These are phyloP conservation scores for Fusarium sp. DNA, from an alignment of 2,329 filamentous ascomycete species.

Conservation along the genomic window DNA sequence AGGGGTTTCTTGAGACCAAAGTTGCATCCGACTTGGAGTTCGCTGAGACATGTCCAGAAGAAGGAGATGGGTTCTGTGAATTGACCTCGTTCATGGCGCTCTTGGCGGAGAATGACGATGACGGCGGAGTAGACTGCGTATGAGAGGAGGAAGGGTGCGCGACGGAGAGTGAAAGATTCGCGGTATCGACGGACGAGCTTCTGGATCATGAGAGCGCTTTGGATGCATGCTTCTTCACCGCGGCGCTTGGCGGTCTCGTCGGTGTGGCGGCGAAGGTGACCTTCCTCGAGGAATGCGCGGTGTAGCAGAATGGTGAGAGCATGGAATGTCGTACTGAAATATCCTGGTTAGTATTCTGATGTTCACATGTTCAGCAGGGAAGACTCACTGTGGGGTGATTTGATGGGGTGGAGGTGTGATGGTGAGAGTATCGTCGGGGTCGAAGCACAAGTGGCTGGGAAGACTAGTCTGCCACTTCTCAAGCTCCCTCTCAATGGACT, in stretches of 20 bases:
- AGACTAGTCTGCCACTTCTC: conserved; percentile 42
- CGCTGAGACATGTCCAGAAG: conserved; percentile 50
- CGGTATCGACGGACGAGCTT: conserved; percentile 50
- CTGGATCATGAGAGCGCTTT: conserved; percentile 50
- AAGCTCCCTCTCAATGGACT: conserved; percentile 40
- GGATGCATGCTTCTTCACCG: conserved; percentile 44
- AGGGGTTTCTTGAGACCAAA: conserved; percentile 51
- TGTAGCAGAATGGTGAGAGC: conserved; percentile 56
- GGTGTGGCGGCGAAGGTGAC: conserved; percentile 44
- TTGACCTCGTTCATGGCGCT: conserved; percentile 43
- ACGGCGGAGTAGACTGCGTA: conserved; percentile 53
- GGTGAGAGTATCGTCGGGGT: conserved; percentile 39
- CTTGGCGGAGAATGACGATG: conserved; percentile 46
- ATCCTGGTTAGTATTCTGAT: conserved; percentile 8
- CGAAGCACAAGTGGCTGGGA: conserved; percentile 41
- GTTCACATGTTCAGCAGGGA: background rate
- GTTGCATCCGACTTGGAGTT: conserved; percentile 49
- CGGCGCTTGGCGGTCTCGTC: conserved; percentile 39
- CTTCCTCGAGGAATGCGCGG: conserved; percentile 53
- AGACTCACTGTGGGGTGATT: conserved; percentile 45
- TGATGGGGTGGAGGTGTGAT: conserved; percentile 44
- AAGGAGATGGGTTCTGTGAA: conserved; percentile 49
- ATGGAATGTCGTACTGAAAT: conserved; percentile 48
- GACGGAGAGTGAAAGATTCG: conserved; percentile 51
- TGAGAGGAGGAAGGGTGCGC: conserved; percentile 53